These are phyloP conservation scores for Pseudoscleropodium purum DNA, from an alignment of 225 moss, liverwort and hornwort genomes.

Conservation along the genomic window DNA sequence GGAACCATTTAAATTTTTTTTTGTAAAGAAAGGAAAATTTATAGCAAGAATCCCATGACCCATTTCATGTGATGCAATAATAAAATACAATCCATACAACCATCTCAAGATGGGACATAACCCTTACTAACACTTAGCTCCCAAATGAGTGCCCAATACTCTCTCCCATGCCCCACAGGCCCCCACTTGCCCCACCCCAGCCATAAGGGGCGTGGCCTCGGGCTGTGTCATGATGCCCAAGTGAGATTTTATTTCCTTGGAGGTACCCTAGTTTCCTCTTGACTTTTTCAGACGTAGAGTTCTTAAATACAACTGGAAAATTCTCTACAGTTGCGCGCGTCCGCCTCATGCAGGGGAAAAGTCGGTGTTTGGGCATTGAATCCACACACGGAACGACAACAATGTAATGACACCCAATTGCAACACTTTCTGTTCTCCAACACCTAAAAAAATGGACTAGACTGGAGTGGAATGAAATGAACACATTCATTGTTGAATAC, in stretches of 20 bases:
- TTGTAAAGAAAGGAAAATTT: no score
- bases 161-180: neutral
- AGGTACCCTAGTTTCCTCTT: neutral
- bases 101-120: neutral
- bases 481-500: rapidly evolving
- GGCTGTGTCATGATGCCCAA: neutral
- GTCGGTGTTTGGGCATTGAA: neutral
- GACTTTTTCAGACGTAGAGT: neutral
- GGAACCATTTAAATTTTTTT: no score
- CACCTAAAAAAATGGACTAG: neutral
- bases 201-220: neutral
- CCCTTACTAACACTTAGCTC: neutral
- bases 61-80: no score
- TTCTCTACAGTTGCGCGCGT: neutral
- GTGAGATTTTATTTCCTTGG: neutral
- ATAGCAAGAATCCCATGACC: no score
- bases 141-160: neutral
- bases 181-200: neutral
- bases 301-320: neutral
- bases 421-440: neutral
- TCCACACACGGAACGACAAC: no score
- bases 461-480: no score
- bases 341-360: neutral
- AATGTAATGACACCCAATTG: neutral
- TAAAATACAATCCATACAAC: no score